A percentile compares a stretch with the other conserved stretches of the same genome.
phyloP scores from a whole-genome alignment of 208 protist genomes.

The Trypanosoma theileri region DNA sequence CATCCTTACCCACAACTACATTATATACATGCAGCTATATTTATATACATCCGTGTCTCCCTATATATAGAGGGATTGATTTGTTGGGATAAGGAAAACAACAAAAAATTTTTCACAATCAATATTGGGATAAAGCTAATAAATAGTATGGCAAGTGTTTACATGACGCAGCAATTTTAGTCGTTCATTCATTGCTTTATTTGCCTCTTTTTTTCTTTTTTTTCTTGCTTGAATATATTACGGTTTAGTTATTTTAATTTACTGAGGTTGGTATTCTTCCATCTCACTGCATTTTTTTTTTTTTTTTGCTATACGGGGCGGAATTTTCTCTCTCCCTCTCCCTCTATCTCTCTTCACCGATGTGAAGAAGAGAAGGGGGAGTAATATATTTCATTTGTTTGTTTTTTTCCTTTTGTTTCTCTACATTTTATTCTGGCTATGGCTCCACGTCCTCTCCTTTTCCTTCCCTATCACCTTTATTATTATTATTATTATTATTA shows the following conservation, averaged over 20 bases:
- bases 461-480: too few relatives aligned
- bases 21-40: too few relatives aligned
- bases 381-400: constrained; percentile 1
- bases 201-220: background rate
- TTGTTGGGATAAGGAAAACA: too few relatives aligned
- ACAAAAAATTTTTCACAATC: too few relatives aligned
- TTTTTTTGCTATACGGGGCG: background rate
- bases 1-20: too few relatives aligned
- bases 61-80: too few relatives aligned
- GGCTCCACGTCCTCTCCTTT: too few relatives aligned
- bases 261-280: background rate
- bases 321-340: background rate
- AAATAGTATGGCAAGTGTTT: too few relatives aligned
- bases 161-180: too few relatives aligned
- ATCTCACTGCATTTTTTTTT: background rate
- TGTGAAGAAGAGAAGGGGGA: background rate
- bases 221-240: background rate
- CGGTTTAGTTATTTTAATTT: background rate
- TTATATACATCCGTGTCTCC: too few relatives aligned
- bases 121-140: too few relatives aligned
- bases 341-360: background rate
- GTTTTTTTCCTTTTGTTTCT: background rate
- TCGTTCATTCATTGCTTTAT: background rate
- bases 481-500: too few relatives aligned
- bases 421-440: background rate